Conservation (phyloP, 2,329 filamentous ascomycete species). For the Emergomyces pasteurianus region DNA sequence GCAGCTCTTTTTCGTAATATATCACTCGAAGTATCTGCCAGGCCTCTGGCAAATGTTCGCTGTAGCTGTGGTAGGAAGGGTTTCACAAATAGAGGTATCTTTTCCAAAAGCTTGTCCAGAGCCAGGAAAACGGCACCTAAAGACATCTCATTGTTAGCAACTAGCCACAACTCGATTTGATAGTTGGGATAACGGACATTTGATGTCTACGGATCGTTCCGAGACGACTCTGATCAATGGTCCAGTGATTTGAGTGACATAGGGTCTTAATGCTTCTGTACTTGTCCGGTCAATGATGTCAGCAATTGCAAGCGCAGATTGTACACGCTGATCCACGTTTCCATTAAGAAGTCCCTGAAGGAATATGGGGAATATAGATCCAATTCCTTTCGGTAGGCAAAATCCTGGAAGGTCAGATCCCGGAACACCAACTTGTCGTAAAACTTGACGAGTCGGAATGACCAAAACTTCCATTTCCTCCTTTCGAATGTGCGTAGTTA, state of each 20-base stretch:
- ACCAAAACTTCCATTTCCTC: slow-evolving; percentile 97
- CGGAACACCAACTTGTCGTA: slow-evolving; percentile 78
- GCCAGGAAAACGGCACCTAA: slow-evolving; percentile 77
- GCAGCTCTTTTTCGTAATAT: slow-evolving; percentile 76
- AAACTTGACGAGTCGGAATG: slow-evolving; percentile 68
- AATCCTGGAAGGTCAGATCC: slow-evolving; percentile 81
- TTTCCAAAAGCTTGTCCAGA: slow-evolving; percentile 87
- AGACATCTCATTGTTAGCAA: slow-evolving; percentile 13
- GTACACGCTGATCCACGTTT: slow-evolving; percentile 78
- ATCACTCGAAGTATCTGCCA: slow-evolving; percentile 88
- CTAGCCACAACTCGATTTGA: neutral
- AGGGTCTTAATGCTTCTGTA: slow-evolving; percentile 76
- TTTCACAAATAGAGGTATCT: slow-evolving; percentile 90
- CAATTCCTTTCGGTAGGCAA: slow-evolving; percentile 87
- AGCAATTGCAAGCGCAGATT: slow-evolving; percentile 84
- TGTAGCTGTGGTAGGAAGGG: slow-evolving; percentile 95
- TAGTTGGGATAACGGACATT: slow-evolving; percentile 34
- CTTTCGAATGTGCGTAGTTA: slow-evolving; percentile 83
- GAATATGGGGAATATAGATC: slow-evolving; percentile 91
- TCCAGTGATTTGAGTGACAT: slow-evolving; percentile 94
- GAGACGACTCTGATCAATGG: slow-evolving; percentile 96
- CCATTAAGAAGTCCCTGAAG: slow-evolving; percentile 97
- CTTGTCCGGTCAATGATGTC: slow-evolving; percentile 92
- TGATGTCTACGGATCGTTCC: slow-evolving; percentile 90
- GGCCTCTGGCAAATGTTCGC: slow-evolving; percentile 88